Conservation (phyloP, 768 basidiomycete species). For the Boletus reticulatus region DNA sequence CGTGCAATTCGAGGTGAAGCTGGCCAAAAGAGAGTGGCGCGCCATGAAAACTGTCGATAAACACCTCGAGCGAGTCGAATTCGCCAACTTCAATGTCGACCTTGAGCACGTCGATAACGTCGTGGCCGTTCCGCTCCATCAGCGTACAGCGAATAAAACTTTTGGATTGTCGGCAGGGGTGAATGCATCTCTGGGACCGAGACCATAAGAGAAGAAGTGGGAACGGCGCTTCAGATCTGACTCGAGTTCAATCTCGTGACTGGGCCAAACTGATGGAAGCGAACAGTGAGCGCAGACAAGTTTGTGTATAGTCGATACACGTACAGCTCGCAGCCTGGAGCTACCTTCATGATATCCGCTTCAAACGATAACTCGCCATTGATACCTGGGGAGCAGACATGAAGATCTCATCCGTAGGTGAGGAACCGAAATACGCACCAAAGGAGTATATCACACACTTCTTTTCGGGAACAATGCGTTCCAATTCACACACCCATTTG, state of each 20-base stretch:
- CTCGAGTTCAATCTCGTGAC: slow-evolving; percentile 38
- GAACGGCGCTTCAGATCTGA: slow-evolving; percentile 32
- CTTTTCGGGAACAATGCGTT: slow-evolving; percentile 42
- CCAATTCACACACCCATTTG: slow-evolving; percentile 48
- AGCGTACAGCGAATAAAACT: slow-evolving; percentile 41
- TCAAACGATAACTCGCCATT: too few species aligned
- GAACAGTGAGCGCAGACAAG: background rate
- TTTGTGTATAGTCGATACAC: background rate
- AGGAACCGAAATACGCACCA: slow-evolving; percentile 27
- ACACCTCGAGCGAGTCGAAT: slow-evolving; percentile 56
- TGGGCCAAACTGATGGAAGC: too few species aligned
- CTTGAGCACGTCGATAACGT: slow-evolving; percentile 49
- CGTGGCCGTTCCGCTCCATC: slow-evolving; percentile 59
- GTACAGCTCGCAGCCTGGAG: slow-evolving; percentile 37
- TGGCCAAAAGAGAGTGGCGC: slow-evolving; percentile 66
- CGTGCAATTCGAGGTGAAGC: slow-evolving; percentile 67
- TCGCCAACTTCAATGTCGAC: slow-evolving; percentile 72
- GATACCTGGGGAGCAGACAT: too few species aligned
- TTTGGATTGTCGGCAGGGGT: too few species aligned
- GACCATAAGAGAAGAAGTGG: slow-evolving; percentile 50
- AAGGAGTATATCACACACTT: slow-evolving; percentile 52
- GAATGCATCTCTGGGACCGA: slow-evolving; percentile 39
- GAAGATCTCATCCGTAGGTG: background rate
- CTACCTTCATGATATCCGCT: too few species aligned
- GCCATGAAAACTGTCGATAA: slow-evolving; percentile 40